phyloP scores from a whole-genome alignment of 441 rosid species.

The Pelargonium citronellum region DNA sequence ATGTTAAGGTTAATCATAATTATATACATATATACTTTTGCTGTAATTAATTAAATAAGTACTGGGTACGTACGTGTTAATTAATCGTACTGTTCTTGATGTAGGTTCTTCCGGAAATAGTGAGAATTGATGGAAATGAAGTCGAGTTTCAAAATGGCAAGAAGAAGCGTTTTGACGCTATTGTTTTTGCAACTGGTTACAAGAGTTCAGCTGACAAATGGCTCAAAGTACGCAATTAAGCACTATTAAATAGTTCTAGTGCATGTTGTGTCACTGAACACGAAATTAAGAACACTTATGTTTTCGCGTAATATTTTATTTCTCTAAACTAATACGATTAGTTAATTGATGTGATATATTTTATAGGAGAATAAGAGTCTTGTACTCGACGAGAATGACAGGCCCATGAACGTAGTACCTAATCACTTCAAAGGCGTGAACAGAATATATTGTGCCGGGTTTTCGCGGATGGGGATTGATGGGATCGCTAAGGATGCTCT shows the following conservation, averaged over 20 bases:
- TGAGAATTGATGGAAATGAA: constrained; percentile 13
- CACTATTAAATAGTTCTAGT: too few relatives aligned
- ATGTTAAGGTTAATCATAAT: constrained; percentile 24
- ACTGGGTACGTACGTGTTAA: too few relatives aligned
- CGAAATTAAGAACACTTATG: too few relatives aligned
- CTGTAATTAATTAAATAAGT: too few relatives aligned
- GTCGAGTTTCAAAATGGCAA: constrained; percentile 24
- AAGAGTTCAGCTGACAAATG: constrained; percentile 24
- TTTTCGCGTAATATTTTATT: too few relatives aligned
- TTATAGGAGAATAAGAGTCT: constrained; percentile 27
- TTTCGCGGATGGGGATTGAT: constrained; percentile 11
- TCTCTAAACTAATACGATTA: too few relatives aligned
- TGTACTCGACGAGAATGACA: constrained; percentile 21
- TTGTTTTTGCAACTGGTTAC: constrained; percentile 37
- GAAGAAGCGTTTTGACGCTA: constrained; percentile 22
- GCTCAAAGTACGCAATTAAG: constrained; percentile 22
- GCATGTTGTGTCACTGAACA: background rate
- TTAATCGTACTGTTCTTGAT: background rate
- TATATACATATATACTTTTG: too few relatives aligned
- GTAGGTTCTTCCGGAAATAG: constrained; percentile 33
- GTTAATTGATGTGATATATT: too few relatives aligned
- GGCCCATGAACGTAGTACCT: background rate
- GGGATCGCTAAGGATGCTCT: constrained; percentile 14
- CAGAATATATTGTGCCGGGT: constrained; percentile 13
- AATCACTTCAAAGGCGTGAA: constrained; percentile 21